Base-by-base conservation (phyloP, 2,329 filamentous ascomycete species). In the Arthrinium phaeospermum region DNA sequence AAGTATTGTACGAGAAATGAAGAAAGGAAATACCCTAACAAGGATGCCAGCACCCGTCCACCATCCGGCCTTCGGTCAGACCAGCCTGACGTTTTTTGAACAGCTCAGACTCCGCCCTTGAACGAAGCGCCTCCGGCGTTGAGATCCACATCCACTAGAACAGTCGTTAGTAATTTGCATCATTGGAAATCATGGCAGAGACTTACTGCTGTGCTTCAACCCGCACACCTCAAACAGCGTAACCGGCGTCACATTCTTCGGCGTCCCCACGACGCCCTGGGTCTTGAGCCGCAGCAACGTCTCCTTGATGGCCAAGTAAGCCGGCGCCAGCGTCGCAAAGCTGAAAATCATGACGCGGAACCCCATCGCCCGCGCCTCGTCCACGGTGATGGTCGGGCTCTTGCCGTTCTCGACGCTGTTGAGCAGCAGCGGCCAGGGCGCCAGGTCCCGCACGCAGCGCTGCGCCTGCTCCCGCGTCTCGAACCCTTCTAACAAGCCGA, bases 271-370 rank as follows among this genome's bases (percentile, higher is more conserved):
- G 41, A 80, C 67, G 16, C 79, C 79, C 41, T 79, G 72, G 68
- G 72, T 76, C 80, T 84, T 85, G 22, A 87, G 75, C 24, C 77
- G 74, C 30, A 79, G 72, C 22, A 84, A 75, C 4, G 79, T 82
- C 30, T 82, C 81, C 49, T 78, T 79, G 22, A 87, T 84, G 6
- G 83, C 85, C 12, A 79, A 73, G 70, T 85, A 85, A 0, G 84
- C 86, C 6, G 87, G 85, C 16, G 83, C 86, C 53, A 90, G 79
- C 0, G 85, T 82, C 10, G 85, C 80, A 68, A 85, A 85, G 5
- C 88, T 88, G 76, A 88, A 89, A 71, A 91, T 91, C 67, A 90
- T 87, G 72, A 91, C 83, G 72, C 85, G 84, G 79, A 88, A 91
- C 0, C 90, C 90, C 76, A 90, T 83, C 53, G 86, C 82, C 73